These are phyloP conservation scores for Azolla pinnata DNA, from an alignment of 75 land plant genomes.

Conservation along the genomic window DNA sequence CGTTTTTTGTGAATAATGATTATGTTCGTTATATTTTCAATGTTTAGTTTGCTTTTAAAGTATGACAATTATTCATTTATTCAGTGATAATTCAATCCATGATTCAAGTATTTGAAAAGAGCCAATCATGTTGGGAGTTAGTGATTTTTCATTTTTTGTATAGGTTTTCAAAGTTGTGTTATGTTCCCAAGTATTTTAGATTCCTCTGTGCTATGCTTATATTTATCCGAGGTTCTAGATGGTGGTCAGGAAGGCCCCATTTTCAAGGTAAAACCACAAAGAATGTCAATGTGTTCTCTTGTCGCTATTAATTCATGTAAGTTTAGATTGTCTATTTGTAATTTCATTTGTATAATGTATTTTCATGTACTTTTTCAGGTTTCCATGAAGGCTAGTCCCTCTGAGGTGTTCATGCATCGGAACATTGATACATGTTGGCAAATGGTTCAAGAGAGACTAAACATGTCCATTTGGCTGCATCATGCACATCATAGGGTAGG, in stretches of 20 bases:
- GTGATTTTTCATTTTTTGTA: background rate
- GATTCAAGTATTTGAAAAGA: too few relatives aligned
- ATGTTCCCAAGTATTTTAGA: constrained; percentile 55
- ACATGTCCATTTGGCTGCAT: constrained; percentile 53
- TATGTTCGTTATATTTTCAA: too few relatives aligned
- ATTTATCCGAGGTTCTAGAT: constrained; percentile 81
- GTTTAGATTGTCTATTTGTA: background rate
- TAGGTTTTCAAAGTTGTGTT: constrained; percentile 83
- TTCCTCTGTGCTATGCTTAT: constrained; percentile 56
- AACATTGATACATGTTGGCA: constrained; percentile 81
- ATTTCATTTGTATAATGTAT: background rate
- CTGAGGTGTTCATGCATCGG: constrained; percentile 62
- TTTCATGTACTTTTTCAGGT: constrained; percentile 25
- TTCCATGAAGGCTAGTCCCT: constrained; percentile 42
- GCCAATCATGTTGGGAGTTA: too few relatives aligned
- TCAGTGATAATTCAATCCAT: too few relatives aligned
- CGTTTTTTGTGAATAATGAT: too few relatives aligned
- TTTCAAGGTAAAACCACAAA: constrained; percentile 53
- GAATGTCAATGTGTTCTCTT: background rate
- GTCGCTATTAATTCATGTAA: background rate
- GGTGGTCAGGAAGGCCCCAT: constrained; percentile 50
- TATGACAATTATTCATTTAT: too few relatives aligned
- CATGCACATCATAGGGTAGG: constrained; percentile 36
- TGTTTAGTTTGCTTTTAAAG: background rate
- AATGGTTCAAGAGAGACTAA: constrained; percentile 78